These are phyloP conservation scores for Cercis canadensis DNA, from an alignment of 306 rosid genomes.

Conservation along the genomic window DNA sequence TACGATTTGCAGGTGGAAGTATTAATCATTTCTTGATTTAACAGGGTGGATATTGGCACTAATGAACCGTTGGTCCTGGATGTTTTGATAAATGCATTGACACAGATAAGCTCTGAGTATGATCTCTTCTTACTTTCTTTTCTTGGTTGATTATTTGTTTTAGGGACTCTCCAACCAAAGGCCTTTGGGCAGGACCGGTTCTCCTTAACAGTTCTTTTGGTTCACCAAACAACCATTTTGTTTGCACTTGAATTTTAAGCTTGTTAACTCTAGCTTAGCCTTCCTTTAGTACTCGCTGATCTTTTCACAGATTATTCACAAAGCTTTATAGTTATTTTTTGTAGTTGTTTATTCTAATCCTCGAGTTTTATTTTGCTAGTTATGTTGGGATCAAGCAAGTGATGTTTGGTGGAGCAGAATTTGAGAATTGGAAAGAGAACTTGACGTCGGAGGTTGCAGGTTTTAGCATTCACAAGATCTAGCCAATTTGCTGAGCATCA, in stretches of 20 bases:
- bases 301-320: neutral
- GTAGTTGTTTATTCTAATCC: conserved; percentile 7
- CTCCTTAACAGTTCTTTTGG: neutral
- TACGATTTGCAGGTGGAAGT: conserved; percentile 26
- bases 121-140: conserved; percentile 35
- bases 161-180: conserved; percentile 12
- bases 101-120: conserved; percentile 94
- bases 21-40: conserved; percentile 31
- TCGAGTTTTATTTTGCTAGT: conserved; percentile 41
- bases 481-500: conserved; percentile 36
- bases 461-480: conserved; percentile 71
- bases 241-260: neutral
- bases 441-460: conserved; percentile 80
- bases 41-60: conserved; percentile 92
- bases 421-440: conserved; percentile 88
- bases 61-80: conserved; percentile 80
- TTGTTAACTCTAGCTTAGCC: neutral
- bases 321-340: neutral
- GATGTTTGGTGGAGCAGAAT: conserved; percentile 79
- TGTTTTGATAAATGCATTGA: conserved; percentile 83
- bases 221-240: neutral
- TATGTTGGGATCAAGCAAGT: conserved; percentile 85
- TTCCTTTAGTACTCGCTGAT: neutral
- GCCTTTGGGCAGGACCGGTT: conserved; percentile 7
- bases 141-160: neutral